phyloP scores from a whole-genome alignment of 164 flowering plant species.

The Liquidambar formosana region DNA sequence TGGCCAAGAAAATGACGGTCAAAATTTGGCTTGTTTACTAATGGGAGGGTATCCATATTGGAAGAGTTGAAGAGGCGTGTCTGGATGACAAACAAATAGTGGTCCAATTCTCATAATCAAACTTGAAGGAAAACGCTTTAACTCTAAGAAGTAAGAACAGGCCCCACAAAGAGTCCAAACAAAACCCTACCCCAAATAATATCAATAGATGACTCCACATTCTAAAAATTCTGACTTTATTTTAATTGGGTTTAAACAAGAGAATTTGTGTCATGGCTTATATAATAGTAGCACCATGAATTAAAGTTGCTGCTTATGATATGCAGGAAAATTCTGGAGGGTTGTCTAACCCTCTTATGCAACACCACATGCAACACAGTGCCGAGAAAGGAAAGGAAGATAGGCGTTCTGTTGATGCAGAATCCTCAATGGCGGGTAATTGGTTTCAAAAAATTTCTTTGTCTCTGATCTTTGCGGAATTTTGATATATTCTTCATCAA shows the following conservation, averaged over 20 bases:
- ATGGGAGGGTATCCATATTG: too few species aligned
- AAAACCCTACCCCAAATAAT: too few species aligned
- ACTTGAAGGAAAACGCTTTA: too few species aligned
- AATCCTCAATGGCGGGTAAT: not conserved
- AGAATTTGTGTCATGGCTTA: not conserved
- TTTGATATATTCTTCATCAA: conserved; percentile 4
- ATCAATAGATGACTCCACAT: too few species aligned
- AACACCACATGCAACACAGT: conserved; percentile 1
- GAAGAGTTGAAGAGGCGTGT: too few species aligned
- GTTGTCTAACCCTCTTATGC: not conserved
- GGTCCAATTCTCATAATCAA: too few species aligned
- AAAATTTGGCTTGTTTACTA: too few species aligned
- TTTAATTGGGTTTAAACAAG: not conserved
- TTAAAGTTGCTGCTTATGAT: not conserved
- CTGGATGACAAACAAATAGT: too few species aligned
- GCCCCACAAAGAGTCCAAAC: too few species aligned
- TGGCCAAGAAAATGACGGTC: too few species aligned
- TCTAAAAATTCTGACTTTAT: not conserved
- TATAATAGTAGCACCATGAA: not conserved
- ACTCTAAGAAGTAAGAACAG: too few species aligned
- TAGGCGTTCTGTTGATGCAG: conserved; percentile 7
- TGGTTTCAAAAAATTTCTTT: not conserved
- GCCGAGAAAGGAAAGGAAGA: conserved; percentile 13
- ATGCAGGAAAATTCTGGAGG: conserved; percentile 7
- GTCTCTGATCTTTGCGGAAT: not conserved